Conservation (phyloP, 495 filamentous ascomycete genomes). For the Aspergillus wentii region DNA sequence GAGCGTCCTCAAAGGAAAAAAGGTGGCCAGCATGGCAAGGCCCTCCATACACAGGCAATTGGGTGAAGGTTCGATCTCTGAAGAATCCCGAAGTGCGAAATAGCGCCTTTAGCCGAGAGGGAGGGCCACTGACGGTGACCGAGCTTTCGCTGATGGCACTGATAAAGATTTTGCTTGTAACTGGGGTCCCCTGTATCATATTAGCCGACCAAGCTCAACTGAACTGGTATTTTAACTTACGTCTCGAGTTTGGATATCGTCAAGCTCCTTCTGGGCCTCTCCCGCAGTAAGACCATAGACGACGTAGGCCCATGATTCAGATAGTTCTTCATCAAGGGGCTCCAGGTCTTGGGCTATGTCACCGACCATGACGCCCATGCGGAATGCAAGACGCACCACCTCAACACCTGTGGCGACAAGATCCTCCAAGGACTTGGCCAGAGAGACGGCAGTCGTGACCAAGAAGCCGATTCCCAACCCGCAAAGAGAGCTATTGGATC, state of each 20-base stretch:
- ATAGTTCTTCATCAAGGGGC: background rate
- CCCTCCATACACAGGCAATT: slow-evolving; percentile 27
- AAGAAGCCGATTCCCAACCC: slow-evolving; percentile 34
- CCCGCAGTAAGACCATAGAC: slow-evolving; percentile 17
- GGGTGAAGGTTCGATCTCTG: slow-evolving; percentile 13
- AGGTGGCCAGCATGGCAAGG: slow-evolving; percentile 39
- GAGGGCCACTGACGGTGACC: slow-evolving; percentile 37
- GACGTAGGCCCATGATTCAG: slow-evolving; percentile 33
- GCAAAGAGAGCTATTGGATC: background rate
- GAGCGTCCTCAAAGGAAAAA: slow-evolving; percentile 55
- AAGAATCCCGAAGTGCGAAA: slow-evolving; percentile 20
- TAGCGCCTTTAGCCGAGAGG: slow-evolving; percentile 24
- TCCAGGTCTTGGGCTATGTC: background rate
- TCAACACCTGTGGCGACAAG: slow-evolving; percentile 20
- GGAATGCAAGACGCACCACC: slow-evolving; percentile 26
- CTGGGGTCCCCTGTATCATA: slow-evolving; percentile 4
- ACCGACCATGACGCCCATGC: slow-evolving; percentile 14
- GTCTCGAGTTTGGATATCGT: slow-evolving; percentile 16
- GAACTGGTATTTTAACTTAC: too few species aligned
- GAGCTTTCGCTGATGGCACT: slow-evolving; percentile 20
- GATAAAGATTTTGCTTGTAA: slow-evolving; percentile 26
- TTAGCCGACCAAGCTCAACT: too few species aligned
- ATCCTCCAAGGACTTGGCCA: slow-evolving; percentile 19
- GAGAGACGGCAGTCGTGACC: slow-evolving; percentile 24
- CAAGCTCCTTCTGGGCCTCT: slow-evolving; percentile 28